Percentiles rank a stretch among this genome's conserved stretches.
phyloP scores from a whole-genome alignment of 208 protist species.

The Trypanosoma mega region DNA sequence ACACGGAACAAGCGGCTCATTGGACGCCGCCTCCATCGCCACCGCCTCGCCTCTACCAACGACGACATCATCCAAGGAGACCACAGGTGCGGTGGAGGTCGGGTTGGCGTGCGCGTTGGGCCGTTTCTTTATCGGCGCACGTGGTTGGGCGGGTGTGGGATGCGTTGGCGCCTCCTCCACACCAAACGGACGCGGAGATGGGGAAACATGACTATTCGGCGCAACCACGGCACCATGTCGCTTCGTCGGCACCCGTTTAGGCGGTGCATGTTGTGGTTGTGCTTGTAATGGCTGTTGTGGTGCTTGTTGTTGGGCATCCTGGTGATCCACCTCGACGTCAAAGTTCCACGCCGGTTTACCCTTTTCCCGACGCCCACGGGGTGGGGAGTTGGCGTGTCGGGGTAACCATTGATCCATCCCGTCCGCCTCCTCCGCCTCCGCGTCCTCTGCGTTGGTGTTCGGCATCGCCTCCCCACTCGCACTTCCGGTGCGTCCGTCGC shows the following conservation, averaged over 20 bases:
- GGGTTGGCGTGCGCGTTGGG: no score
- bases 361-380: not conserved
- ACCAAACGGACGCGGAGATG: no score
- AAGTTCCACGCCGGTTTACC: constrained; percentile 62
- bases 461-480: not conserved
- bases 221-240: no score
- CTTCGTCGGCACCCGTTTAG: constrained; percentile 7
- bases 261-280: not conserved
- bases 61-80: constrained; percentile 19
- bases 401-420: constrained; percentile 11
- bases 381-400: not conserved
- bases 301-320: constrained; percentile 8
- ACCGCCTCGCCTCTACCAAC: constrained; percentile 23
- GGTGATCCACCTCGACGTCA: constrained; percentile 40
- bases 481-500: not conserved
- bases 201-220: no score
- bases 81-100: no score
- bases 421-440: not conserved
- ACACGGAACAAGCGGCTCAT: constrained; percentile 62
- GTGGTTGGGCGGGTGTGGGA: no score
- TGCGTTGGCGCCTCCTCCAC: no score
- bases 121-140: no score
- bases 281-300: not conserved
- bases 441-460: not conserved
- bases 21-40: constrained; percentile 29